These are phyloP conservation scores for Guadua angustifolia DNA, from an alignment of 176 grass and related monocot genomes.

Conservation along the genomic window DNA sequence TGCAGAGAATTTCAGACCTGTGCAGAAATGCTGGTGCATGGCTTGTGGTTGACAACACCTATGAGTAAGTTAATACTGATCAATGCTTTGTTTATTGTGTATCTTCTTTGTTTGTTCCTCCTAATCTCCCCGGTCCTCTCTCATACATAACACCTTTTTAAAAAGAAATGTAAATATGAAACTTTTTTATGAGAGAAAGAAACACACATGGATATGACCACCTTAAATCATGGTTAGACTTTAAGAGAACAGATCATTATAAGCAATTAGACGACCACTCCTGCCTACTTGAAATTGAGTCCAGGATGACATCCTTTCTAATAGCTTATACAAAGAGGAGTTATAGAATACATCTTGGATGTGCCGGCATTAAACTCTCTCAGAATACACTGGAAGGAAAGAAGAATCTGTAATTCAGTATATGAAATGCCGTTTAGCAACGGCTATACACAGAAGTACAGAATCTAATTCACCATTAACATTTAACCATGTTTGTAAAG, in stretches of 20 bases:
- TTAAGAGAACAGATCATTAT: constrained; percentile 1
- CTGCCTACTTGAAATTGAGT: constrained; percentile 15
- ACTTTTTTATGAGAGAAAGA: background rate
- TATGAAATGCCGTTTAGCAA: background rate
- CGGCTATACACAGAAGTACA: background rate
- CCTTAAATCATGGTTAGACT: constrained; percentile 34
- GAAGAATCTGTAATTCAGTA: constrained; percentile 12
- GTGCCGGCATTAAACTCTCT: background rate
- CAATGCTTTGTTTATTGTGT: background rate
- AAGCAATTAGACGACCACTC: background rate
- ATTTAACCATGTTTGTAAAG: background rate
- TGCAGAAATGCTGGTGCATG: constrained; percentile 81
- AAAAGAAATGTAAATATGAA: background rate
- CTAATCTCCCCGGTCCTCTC: background rate
- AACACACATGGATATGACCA: background rate
- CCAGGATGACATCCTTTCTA: background rate
- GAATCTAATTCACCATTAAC: background rate
- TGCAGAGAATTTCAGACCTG: constrained; percentile 89
- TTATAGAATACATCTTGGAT: constrained; percentile 8
- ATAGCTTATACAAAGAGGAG: constrained; percentile 3
- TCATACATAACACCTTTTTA: background rate
- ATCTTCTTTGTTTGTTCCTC: background rate
- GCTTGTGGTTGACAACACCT: constrained; percentile 98
- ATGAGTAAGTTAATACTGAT: constrained; percentile 76
- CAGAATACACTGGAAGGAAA: background rate